These are phyloP conservation scores for Sporisorium sorghi DNA, from an alignment of 1,284 basidiomycete species.

Conservation along the genomic window DNA sequence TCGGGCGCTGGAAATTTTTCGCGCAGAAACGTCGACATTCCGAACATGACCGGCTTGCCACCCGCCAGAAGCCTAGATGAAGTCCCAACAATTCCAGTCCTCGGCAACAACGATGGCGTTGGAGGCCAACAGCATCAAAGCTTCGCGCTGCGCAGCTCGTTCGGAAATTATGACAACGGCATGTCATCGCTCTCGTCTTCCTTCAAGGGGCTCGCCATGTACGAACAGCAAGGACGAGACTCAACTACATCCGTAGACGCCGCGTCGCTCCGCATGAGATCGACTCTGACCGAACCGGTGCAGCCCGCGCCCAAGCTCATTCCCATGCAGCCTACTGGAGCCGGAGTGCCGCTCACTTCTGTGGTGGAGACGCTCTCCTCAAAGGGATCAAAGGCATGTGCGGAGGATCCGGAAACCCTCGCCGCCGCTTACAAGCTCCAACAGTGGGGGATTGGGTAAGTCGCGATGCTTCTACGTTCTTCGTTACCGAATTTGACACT, in stretches of 20 bases:
- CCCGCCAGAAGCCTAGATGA: slow-evolving; percentile 15
- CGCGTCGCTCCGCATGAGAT: slow-evolving; percentile 12
- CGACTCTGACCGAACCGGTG: slow-evolving; percentile 12
- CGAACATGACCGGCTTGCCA: slow-evolving; percentile 15
- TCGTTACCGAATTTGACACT: background rate
- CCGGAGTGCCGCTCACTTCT: slow-evolving; percentile 40
- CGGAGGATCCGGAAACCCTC: slow-evolving; percentile 47
- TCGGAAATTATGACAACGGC: background rate
- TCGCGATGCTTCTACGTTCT: background rate
- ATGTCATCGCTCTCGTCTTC: slow-evolving; percentile 18
- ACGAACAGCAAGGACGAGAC: slow-evolving; percentile 9
- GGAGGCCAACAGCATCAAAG: background rate
- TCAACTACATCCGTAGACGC: slow-evolving; percentile 3
- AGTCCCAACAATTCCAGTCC: background rate
- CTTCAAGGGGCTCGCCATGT: slow-evolving; percentile 12
- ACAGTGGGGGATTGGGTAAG: slow-evolving; percentile 50
- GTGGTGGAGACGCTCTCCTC: slow-evolving; percentile 44
- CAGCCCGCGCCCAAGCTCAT: slow-evolving; percentile 33
- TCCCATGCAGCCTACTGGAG: slow-evolving; percentile 47
- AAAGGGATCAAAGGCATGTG: slow-evolving; percentile 46
- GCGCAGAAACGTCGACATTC: slow-evolving; percentile 19
- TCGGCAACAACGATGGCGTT: background rate
- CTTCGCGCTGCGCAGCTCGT: background rate
- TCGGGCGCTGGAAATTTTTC: background rate
- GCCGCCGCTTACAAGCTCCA: slow-evolving; percentile 46